Evolutionary conservation across 257 asterid genomes (phyloP).

Genomic region (Knoxia roxburghii): DNA sequence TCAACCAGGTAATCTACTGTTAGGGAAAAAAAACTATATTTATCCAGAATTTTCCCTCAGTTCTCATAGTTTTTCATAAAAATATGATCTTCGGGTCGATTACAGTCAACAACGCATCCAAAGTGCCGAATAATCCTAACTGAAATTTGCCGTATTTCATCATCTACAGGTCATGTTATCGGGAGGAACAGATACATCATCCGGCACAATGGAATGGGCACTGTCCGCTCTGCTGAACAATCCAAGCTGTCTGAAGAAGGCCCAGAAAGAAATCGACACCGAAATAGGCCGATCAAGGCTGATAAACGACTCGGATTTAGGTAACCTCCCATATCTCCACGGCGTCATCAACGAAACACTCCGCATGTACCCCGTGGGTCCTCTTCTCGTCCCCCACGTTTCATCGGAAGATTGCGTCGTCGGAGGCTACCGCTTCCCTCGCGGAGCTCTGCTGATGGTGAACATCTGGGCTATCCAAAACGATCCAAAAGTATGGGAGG

Average conservation of each 20-base stretch:
- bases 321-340: slow-evolving; percentile 25
- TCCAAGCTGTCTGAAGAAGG: slow-evolving; percentile 37
- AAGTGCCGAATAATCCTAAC: too few relatives aligned
- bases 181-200: slow-evolving; percentile 60
- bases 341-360: slow-evolving; percentile 19
- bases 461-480: slow-evolving; percentile 33
- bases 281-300: slow-evolving; percentile 32
- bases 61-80: too few relatives aligned
- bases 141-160: too few relatives aligned
- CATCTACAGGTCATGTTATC: slow-evolving; percentile 35
- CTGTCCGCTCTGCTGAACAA: slow-evolving; percentile 50
- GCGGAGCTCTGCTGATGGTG: slow-evolving; percentile 21
- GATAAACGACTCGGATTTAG: slow-evolving; percentile 43
- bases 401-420: slow-evolving; percentile 23
- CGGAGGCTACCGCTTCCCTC: slow-evolving; percentile 21
- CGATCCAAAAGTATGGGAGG: slow-evolving; percentile 24
- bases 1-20: slow-evolving; percentile 3
- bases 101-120: too few relatives aligned
- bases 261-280: slow-evolving; percentile 47
- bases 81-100: too few relatives aligned
- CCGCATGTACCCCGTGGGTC: slow-evolving; percentile 22
- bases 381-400: slow-evolving; percentile 23
- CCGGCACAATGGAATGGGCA: slow-evolving; percentile 62
- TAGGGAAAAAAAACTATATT: not conserved
- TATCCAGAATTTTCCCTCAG: not conserved